Evolutionary conservation across 1,284 basidiomycete species (phyloP).

Genomic region (Tilletia indica): DNA sequence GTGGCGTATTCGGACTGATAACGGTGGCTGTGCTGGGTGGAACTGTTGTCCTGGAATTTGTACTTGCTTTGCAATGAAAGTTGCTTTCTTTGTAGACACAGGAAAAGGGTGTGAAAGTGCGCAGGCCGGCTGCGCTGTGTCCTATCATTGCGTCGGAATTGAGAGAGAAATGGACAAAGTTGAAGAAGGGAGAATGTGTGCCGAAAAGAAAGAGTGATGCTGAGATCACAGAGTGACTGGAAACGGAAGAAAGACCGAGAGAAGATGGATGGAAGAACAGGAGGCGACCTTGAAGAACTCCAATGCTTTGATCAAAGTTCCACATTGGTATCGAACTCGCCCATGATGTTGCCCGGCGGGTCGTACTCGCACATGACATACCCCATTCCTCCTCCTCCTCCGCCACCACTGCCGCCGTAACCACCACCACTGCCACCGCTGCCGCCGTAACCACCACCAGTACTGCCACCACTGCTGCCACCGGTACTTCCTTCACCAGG

Average conservation of each 20-base stretch:
- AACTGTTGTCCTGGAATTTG: constrained; percentile 1
- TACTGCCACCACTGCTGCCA: background rate
- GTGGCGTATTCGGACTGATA: background rate
- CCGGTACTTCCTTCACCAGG: background rate
- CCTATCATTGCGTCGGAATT: background rate
- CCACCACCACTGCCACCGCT: background rate
- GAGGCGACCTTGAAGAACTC: background rate
- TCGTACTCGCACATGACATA: constrained; percentile 18
- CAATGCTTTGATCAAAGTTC: background rate
- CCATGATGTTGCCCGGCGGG: constrained; percentile 13
- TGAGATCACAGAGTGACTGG: background rate
- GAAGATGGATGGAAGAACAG: background rate
- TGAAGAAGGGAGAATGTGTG: background rate
- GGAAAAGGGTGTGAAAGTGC: no score
- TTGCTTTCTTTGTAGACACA: background rate
- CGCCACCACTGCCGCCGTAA: background rate
- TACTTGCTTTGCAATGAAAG: constrained; percentile 1
- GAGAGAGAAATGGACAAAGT: background rate
- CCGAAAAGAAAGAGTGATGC: background rate
- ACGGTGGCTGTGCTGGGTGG: constrained; percentile 5
- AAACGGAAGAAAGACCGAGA: background rate
- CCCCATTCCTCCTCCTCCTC: background rate
- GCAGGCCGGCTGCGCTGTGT: no score
- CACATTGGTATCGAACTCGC: constrained; percentile 15
- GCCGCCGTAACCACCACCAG: background rate